Base-by-base conservation (phyloP, 1,284 basidiomycete species). In the Pascua sp. region DNA sequence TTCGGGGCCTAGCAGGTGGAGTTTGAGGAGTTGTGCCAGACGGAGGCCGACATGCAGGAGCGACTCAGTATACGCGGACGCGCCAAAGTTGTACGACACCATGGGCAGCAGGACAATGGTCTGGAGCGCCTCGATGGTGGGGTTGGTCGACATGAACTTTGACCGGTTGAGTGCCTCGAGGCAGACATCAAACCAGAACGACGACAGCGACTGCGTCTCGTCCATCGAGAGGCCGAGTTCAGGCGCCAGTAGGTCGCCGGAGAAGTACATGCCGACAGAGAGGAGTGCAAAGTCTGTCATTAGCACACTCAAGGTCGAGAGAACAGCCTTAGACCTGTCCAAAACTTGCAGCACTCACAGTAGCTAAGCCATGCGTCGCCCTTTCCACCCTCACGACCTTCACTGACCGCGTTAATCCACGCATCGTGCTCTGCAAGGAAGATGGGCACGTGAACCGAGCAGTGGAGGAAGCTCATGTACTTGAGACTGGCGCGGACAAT, bases 381-480 rank as follows among this genome's bases (percentile, higher is more conserved):
- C 52, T 63, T 63, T 17, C 55, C 59, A 15, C 48, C 46, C 43
- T 57, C 53, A 9, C 54, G 41, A 13, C 62, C 62, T 32, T 60
- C 56, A 45, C 54, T 60, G 10, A 67, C 47, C 0, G 51, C 56
- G 8, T 46, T 45, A 18, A 66, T 64, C 67, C 67, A 69, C 46
- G 57, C 53, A 42, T 67, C 64, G 40, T 69, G 67, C 44, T 66
- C 62, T 5, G 41, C 40, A 8, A 69, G 48, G 46, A 63, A 69
- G 1, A 53, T 59, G 2, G 67, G 67, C 17, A 65, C 53, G 47
- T 69, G 67, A n/a, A 62, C 60, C 12, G 63, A 58, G 16, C 53
- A 53, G 55, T 69, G 67, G 11, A 69, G 60, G 53, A 61, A 61
- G 52, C 43, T 53, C 59, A 61, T 59, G 51, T 53, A 63, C 49